Percentiles rank a stretch among this genome's conserved stretches.
Conservation (phyloP, 345 rosid genomes). For the Moringa oleifera region DNA sequence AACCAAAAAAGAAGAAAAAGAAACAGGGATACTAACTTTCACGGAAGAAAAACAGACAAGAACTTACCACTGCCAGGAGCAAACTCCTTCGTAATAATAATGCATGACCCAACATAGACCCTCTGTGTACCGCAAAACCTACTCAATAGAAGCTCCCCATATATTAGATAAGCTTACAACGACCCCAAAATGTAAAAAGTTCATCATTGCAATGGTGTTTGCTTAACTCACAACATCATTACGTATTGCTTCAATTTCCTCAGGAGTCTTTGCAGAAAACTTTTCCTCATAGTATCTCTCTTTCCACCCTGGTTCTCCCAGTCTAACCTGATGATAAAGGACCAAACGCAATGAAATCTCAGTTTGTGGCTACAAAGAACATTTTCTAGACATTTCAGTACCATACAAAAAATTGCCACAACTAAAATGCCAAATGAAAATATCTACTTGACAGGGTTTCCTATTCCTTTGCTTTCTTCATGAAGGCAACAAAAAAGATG, state of each 20-base stretch:
- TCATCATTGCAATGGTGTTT: not conserved
- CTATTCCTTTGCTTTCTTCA: not conserved
- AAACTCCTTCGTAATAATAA: constrained; percentile 97
- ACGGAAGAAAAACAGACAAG: constrained; percentile 4
- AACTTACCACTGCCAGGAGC: constrained; percentile 97
- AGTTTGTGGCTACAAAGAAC: not conserved
- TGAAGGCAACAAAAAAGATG: too few relatives aligned
- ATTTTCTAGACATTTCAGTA: not conserved
- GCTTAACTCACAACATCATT: constrained; percentile 79
- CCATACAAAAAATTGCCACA: not conserved
- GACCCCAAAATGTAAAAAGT: constrained; percentile 1
- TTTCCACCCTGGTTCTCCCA: constrained; percentile 97
- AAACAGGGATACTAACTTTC: constrained; percentile 3
- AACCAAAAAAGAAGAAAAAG: not conserved
- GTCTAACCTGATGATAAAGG: constrained; percentile 48
- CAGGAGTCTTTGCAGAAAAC: constrained; percentile 54
- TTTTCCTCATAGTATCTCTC: constrained; percentile 95
- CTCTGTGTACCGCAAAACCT: constrained; percentile 83
- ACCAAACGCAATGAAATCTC: not conserved
- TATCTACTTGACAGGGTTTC: not conserved
- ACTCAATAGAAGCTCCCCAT: constrained; percentile 20
- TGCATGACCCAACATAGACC: constrained; percentile 99
- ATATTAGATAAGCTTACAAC: constrained; percentile 6
- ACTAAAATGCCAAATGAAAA: not conserved
- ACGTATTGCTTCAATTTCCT: constrained; percentile 70